Percentiles rank a stretch among this genome's conserved stretches.
These are phyloP conservation scores for Neotropicomus parvogracilis DNA, from an alignment of 1,284 basidiomycete genomes.

Conservation along the genomic window DNA sequence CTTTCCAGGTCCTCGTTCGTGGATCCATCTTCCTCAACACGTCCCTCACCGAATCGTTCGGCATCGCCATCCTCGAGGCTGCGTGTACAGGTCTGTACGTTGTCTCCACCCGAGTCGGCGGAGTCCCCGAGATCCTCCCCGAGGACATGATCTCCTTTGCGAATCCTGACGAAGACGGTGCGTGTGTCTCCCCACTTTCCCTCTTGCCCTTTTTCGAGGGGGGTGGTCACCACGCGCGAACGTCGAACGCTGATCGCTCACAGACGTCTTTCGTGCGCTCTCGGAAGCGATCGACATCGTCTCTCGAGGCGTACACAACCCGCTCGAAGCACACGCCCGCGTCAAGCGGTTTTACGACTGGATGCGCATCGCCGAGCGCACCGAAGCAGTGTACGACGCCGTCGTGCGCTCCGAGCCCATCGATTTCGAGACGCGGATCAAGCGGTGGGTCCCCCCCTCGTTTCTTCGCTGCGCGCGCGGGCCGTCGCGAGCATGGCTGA, in stretches of 20 bases:
- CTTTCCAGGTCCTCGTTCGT: constrained; percentile 69
- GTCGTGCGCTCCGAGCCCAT: constrained; percentile 60
- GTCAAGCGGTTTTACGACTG: constrained; percentile 87
- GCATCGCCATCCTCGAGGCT: constrained; percentile 94
- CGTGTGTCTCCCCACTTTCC: neutral
- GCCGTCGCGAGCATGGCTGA: neutral
- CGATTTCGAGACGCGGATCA: constrained; percentile 69
- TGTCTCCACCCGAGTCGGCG: constrained; percentile 91
- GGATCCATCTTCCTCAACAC: constrained; percentile 95
- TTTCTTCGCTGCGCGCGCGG: too few relatives aligned
- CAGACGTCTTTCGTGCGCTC: constrained; percentile 85
- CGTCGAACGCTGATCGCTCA: neutral
- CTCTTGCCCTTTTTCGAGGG: neutral
- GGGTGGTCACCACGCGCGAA: too few relatives aligned
- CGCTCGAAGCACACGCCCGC: constrained; percentile 71
- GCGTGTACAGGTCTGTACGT: constrained; percentile 94
- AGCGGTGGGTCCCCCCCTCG: too few relatives aligned
- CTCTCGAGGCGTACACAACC: constrained; percentile 69
- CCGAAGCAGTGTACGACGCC: constrained; percentile 78
- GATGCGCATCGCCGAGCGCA: constrained; percentile 75
- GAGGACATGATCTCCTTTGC: constrained; percentile 93
- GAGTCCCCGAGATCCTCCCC: constrained; percentile 94
- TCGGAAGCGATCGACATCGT: constrained; percentile 78
- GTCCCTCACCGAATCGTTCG: constrained; percentile 94
- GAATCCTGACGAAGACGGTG: constrained; percentile 79